phyloP scores from a whole-genome alignment of 306 rosid species.

The Ziziphus jujuba region DNA sequence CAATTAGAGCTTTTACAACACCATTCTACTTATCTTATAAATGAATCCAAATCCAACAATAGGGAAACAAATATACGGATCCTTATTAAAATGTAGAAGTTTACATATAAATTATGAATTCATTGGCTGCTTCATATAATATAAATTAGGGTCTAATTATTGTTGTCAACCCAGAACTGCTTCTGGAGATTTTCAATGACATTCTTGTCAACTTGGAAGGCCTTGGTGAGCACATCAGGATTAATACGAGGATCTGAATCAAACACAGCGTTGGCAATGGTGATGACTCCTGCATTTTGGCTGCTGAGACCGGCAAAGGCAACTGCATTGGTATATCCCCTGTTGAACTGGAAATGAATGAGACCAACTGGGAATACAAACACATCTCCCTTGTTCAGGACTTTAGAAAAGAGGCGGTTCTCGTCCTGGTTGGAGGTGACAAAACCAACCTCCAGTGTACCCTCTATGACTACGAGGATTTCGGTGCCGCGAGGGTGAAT shows the following conservation, averaged over 20 bases:
- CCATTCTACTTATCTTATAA: no score
- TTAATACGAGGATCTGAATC: slow-evolving; percentile 38
- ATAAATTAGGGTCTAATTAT: no score
- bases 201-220: slow-evolving; percentile 31
- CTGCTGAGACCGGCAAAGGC: slow-evolving; percentile 6
- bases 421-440: slow-evolving; percentile 18
- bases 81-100: no score
- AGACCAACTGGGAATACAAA: slow-evolving; percentile 10
- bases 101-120: no score
- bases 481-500: background rate
- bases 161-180: no score
- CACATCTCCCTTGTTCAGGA: slow-evolving; percentile 5
- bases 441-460: slow-evolving; percentile 31
- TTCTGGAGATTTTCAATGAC: slow-evolving; percentile 23
- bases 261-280: slow-evolving; percentile 30
- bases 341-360: slow-evolving; percentile 30
- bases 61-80: no score
- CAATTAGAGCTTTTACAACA: no score
- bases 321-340: slow-evolving; percentile 19
- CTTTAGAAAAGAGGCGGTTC: background rate
- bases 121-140: no score
- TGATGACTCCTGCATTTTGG: background rate
- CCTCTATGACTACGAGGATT: slow-evolving; percentile 12
- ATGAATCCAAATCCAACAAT: no score
- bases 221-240: slow-evolving; percentile 33